Evolutionary conservation across 2,329 filamentous ascomycete genomes (phyloP).

Genomic region (Calonectria hongkongensis): DNA sequence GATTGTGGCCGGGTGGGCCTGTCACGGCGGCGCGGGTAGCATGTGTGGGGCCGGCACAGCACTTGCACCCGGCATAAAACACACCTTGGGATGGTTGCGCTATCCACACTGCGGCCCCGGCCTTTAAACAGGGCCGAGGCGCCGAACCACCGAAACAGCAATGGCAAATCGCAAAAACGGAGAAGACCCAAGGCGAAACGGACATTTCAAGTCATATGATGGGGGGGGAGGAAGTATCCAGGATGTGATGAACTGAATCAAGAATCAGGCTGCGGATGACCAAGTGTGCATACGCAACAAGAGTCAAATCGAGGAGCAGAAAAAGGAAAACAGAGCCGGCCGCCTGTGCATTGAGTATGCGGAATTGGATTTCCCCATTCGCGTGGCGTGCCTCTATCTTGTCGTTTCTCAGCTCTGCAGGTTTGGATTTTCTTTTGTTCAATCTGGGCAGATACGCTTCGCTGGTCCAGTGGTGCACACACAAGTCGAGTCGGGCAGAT

Average conservation of each 20-base stretch:
- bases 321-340: background rate
- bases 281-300: background rate
- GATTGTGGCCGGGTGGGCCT: conserved; percentile 28
- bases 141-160: conserved; percentile 28
- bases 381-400: too few relatives aligned
- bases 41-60: conserved; percentile 38
- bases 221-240: background rate
- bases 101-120: conserved; percentile 28
- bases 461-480: background rate
- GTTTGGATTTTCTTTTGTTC: conserved; percentile 3
- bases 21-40: conserved; percentile 34
- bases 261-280: conserved; percentile 13
- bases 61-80: conserved; percentile 28
- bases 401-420: background rate
- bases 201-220: conserved; percentile 1
- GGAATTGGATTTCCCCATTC: background rate
- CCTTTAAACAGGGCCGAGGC: conserved; percentile 27
- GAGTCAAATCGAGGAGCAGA: background rate
- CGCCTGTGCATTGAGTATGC: background rate
- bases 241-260: conserved; percentile 23
- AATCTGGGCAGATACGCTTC: background rate
- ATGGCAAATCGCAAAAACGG: background rate
- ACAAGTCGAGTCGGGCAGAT: conserved; percentile 12
- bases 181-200: background rate
- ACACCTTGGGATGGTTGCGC: background rate